These are phyloP conservation scores for Alliaria petiolata DNA, from an alignment of 345 rosid species.

Conservation along the genomic window DNA sequence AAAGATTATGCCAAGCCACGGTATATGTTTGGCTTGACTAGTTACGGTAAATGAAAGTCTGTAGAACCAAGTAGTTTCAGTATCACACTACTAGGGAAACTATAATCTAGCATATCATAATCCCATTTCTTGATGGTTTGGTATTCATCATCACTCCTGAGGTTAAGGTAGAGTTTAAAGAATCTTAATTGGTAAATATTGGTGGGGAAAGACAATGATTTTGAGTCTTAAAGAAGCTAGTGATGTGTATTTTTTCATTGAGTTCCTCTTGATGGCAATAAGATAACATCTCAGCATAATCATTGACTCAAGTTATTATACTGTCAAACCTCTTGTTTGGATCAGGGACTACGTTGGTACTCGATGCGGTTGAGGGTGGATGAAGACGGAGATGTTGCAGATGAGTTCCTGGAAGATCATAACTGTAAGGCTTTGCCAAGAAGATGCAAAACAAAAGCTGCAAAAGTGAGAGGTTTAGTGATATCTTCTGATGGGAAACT, in stretches of 20 bases:
- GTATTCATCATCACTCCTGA: not conserved
- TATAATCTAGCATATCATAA: not conserved
- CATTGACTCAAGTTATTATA: not conserved
- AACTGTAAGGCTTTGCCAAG: conserved; percentile 2
- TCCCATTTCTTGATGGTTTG: not conserved
- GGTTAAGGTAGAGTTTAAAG: not conserved
- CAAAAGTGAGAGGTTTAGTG: conserved; percentile 30
- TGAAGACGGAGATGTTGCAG: conserved; percentile 96
- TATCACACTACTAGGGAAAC: not conserved
- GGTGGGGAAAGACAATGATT: not conserved
- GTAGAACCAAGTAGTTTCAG: not conserved
- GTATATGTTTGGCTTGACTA: not conserved
- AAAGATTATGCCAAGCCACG: not conserved
- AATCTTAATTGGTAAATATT: not conserved
- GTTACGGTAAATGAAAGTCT: not conserved
- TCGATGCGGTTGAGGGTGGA: conserved; percentile 75
- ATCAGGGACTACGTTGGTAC: conserved; percentile 87
- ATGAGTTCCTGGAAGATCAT: conserved; percentile 76
- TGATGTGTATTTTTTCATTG: not conserved
- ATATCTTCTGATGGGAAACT: conserved; percentile 31
- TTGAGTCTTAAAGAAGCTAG: not conserved
- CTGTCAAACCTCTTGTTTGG: not conserved
- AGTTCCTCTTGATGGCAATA: not conserved
- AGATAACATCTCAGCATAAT: not conserved
- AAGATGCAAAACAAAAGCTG: conserved; percentile 34